Evolutionary conservation across 2,329 filamentous ascomycete genomes (phyloP), one percentile per base, ranked within the genome.

Genomic region (Trichophyton verrucosum): DNA sequence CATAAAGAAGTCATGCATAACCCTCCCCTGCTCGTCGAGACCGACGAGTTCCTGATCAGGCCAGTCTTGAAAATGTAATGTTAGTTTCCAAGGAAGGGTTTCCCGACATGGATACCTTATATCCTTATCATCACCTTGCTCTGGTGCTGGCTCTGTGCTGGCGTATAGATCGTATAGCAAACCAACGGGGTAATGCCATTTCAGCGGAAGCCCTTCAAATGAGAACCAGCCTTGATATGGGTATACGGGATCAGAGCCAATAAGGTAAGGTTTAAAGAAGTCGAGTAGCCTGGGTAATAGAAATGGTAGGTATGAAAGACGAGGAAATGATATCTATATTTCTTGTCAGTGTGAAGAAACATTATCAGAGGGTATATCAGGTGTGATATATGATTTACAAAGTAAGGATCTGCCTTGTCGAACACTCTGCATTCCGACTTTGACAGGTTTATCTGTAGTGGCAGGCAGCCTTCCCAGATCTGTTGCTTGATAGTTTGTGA

Each of bases 101-200:
- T 38, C 20, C n/a, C 5, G n/a, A 44, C 13, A 42, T 20, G 22
- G 2, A 24, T 38, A 20, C 22, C 9, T 17, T 40, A 1, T 9
- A 24, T 58, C 44, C 9, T 24, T 22, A 30, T 60, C 58, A 15
- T 27, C 27, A 40, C 55, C 68, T 7, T 68, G 65, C 5, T 64
- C 65, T 33, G 64, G 60, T 3, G 57, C 44, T 7, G 75, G 75
- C 20, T 78, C 80, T 22, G 77, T 78, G 17, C 82, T 83, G 1
- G 82, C 81, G 66, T 87, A 87, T 4, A 89, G 76, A 70, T 89
- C 86, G 68, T 84, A 87, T 3, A 89, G 77, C 9, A 89, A 74
- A 1, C 86, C 86, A 9, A 87, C 70, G 0, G 86, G 86, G 62
- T 87, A 85, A 68, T 89, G 86, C 84, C 85, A 87, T 75, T 87